Evolutionary conservation across 768 basidiomycete genomes (phyloP), one percentile per base, ranked within the genome.

Genomic region (Trametes gibbosa): DNA sequence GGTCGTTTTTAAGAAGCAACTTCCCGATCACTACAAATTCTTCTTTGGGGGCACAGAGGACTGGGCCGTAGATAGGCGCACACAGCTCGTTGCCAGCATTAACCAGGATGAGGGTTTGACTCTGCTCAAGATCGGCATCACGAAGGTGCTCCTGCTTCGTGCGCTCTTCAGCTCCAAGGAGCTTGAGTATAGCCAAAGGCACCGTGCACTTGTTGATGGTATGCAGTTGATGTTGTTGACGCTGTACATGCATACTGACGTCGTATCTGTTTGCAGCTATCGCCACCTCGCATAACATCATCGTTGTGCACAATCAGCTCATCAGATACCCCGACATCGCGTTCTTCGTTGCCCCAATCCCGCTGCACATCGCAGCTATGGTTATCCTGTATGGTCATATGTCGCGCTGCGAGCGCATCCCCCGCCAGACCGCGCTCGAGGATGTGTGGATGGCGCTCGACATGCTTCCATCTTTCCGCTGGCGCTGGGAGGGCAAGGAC

Each of bases 401-500:
- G 81, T 90, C 87, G 7, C 83, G 84, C 52, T 89, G 87, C 59
- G 83, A 89, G 25, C 81, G 80, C 41, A 78, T 92, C 25, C 73
- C 86, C 1, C 79, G 78, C 40, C 77, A 84, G 56, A 81, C 83
- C 39, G 90, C 87, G 39, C 75, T 90, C 27, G 88, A 92, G 72
- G 92, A 94, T 66, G 81, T 94, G 37, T 90, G 88, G 85, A 83
- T 90, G 70, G 92, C 92, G 27, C 84, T 94, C 21, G 87, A 92
- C 70, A 89, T 92, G 84, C 82, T 93, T 12, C 92, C 92, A 2
- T 86, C 86, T 32, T 89, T 93, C 81, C 85, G 92, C 50, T 94
- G 92, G 92, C 85, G 92, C 62, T 94, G 92, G 92, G 90, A 92
- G 68, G 83, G 92, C 52, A 91, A 87, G 70, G 91, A 93, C 68